phyloP scores from a whole-genome alignment of 331 rosid genomes.

The Quercus tomentella region DNA sequence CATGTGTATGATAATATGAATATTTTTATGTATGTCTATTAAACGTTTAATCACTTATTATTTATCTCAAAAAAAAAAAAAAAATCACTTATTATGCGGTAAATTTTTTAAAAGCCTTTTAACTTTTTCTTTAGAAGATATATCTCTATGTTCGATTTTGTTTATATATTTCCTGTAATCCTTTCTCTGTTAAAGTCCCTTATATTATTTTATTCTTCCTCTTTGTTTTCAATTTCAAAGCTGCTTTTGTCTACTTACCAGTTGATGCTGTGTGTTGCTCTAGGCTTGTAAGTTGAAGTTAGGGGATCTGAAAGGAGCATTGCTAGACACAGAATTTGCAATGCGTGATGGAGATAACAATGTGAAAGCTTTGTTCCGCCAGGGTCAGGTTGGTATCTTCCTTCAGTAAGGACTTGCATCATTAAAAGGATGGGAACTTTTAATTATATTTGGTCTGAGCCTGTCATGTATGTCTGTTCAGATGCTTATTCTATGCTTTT shows the following conservation, averaged over 20 bases:
- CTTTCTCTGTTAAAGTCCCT: not conserved
- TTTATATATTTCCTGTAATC: not conserved
- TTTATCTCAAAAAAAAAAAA: no score
- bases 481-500: not conserved
- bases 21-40: not conserved
- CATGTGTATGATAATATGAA: not conserved
- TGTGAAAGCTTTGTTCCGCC: slow-evolving; percentile 93
- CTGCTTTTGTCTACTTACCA: slow-evolving; percentile 2
- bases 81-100: no score
- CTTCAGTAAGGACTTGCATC: slow-evolving; percentile 4
- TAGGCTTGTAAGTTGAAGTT: slow-evolving; percentile 93
- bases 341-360: slow-evolving; percentile 87
- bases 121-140: not conserved
- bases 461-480: not conserved
- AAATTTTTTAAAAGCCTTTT: no score
- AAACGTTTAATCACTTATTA: not conserved
- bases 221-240: not conserved
- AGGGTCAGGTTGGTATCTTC: slow-evolving; percentile 84
- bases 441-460: not conserved
- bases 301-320: slow-evolving; percentile 88
- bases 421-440: not conserved
- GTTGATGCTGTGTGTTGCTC: slow-evolving; percentile 10
- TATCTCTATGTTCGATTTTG: not conserved
- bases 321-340: slow-evolving; percentile 88
- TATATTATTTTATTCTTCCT: not conserved